Conservation (phyloP, 805 yeast genomes). For the Cephaloascus fragrans region DNA sequence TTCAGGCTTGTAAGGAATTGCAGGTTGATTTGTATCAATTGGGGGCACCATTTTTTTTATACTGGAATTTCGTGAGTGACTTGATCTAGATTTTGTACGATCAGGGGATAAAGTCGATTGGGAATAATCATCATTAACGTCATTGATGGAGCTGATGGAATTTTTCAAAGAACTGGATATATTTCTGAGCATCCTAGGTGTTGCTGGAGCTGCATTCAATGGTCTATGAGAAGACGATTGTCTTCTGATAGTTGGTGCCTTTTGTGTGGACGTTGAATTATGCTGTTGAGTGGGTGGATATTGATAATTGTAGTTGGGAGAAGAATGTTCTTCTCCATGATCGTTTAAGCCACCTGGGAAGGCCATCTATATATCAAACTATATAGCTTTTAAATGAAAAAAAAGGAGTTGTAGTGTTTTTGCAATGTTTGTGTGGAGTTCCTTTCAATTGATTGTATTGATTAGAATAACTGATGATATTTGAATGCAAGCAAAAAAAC, state of each 20-base stretch:
- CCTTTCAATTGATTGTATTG: background rate
- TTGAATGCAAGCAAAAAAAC: background rate
- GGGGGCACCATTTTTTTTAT: background rate
- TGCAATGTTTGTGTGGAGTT: too few species aligned
- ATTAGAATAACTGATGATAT: background rate
- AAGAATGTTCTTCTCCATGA: background rate
- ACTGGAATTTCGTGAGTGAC: background rate
- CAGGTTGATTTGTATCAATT: background rate
- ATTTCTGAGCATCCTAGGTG: slow-evolving; percentile 18
- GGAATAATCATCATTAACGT: background rate
- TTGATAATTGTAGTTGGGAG: background rate
- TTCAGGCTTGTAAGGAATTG: background rate
- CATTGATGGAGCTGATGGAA: slow-evolving; percentile 2
- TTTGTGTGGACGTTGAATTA: background rate
- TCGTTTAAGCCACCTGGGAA: background rate
- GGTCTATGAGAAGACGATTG: background rate
- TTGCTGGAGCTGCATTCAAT: slow-evolving; percentile 9
- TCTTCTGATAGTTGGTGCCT: background rate
- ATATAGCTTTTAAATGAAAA: background rate
- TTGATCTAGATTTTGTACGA: background rate
- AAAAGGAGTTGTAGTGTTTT: too few species aligned
- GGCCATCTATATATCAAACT: background rate
- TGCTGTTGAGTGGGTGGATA: background rate
- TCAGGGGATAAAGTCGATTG: slow-evolving; percentile 1
- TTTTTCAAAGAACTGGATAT: slow-evolving; percentile 7